phyloP scores from a whole-genome alignment of 192 early-diverging fungal species.

The Coemansia sp. region DNA sequence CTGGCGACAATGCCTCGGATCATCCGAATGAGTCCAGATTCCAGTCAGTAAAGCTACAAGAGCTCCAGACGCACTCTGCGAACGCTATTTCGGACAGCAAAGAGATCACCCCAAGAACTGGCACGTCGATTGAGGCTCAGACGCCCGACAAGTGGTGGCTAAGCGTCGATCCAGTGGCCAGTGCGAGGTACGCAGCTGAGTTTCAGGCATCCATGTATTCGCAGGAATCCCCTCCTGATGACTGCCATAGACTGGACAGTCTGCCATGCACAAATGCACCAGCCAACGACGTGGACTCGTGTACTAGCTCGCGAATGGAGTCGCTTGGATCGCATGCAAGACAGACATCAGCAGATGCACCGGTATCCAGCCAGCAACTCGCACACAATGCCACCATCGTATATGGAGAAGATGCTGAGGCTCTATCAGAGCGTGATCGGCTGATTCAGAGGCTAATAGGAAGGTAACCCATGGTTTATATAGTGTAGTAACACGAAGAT shows the following conservation, averaged over 20 bases:
- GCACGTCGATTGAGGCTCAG: background rate
- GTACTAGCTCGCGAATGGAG: background rate
- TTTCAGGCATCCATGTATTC: conserved; percentile 28
- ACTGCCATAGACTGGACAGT: conserved; percentile 20
- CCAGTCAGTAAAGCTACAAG: background rate
- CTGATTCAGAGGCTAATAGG: conserved; percentile 34
- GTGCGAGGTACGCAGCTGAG: conserved; percentile 3
- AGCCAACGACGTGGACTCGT: background rate
- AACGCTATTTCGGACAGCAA: too few relatives aligned
- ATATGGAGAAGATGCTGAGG: conserved; percentile 46
- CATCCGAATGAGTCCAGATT: background rate
- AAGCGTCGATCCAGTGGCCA: conserved; percentile 6
- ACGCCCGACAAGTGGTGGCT: conserved; percentile 41
- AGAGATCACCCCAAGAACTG: background rate
- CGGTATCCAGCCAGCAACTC: conserved; percentile 7
- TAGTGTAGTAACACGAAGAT: background rate
- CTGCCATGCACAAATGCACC: conserved; percentile 27
- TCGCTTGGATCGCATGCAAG: conserved; percentile 1
- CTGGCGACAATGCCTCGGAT: background rate
- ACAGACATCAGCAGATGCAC: background rate
- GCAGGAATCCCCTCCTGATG: conserved; percentile 22
- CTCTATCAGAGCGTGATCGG: conserved; percentile 41
- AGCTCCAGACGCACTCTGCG: background rate
- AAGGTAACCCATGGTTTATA: background rate
- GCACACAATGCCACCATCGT: conserved; percentile 37